Evolutionary conservation across 768 basidiomycete genomes (phyloP), one percentile per base, ranked within the genome.

Genomic region (Lactarius trivialis): DNA sequence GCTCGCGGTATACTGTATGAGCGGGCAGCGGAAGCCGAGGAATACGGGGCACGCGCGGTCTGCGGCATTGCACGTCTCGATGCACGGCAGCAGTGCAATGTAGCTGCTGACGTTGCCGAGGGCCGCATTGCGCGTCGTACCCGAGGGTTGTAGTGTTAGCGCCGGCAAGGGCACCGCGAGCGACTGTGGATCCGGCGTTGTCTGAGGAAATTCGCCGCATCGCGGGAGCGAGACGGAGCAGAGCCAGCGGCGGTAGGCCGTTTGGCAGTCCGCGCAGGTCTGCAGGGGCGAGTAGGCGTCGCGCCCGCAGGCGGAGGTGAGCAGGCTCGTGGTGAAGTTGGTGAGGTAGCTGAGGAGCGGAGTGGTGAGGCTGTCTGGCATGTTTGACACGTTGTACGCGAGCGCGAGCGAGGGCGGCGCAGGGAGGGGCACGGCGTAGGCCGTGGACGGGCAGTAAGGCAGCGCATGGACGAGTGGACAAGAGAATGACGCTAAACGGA

Each of bases 231-330:
- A 83, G 17, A 86, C 74, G 24, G 82, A 71, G 73, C 93, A 95
- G 36, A 89, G 79, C 91, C 91, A 95, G 36, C 75, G 77, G 36
- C 87, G 81, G 71, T 94, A 95, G 26, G 82, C 83, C 24, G 72
- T 72, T 65, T 86, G 82, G 68, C 92, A 94, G 71, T 89, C 86
- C 15, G 81, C 78, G 69, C 93, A 95, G 4, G 83, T 82, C 30
- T 89, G 82, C 24, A 93, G 72, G 0, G 88, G 87, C 7, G 89
- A 92, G 74, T 92, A 95, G 58, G 77, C 69, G 69, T 93, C 91
- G 32, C 89, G 81, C 19, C 89, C 89, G 70, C 93, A 94, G 1
- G 90, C 82, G 63, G 85, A 83, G 3, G 87, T 88, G 34, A 81
- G 79, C 9, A 95, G 82, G 21, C 83, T 80, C 1, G 79, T 78